Conservation (phyloP, 257 asterid species). For the Primulina huaijiensis region DNA sequence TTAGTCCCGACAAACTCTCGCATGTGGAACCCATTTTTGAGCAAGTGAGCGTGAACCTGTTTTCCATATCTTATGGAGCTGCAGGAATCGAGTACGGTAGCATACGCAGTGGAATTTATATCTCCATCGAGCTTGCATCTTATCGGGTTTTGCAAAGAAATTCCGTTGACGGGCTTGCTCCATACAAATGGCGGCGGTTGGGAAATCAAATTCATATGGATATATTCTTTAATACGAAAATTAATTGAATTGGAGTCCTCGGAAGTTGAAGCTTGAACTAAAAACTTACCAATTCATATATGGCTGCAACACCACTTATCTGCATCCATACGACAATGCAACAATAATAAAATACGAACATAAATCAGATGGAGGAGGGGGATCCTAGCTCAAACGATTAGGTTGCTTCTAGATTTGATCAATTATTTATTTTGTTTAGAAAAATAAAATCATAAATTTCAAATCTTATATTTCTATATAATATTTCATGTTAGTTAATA, state of each 20-base stretch:
- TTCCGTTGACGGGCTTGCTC: neutral
- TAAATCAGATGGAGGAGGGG: too few species aligned
- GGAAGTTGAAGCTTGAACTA: neutral
- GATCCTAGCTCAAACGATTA: too few species aligned
- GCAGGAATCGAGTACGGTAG: slow-evolving; percentile 58
- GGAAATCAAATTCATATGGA: neutral
- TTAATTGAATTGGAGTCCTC: neutral
- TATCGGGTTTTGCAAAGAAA: neutral
- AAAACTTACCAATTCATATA: neutral
- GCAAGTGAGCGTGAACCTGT: slow-evolving; percentile 64
- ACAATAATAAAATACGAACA: too few species aligned
- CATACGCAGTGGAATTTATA: slow-evolving; percentile 46
- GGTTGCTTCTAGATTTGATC: too few species aligned
- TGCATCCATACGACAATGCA: too few species aligned
- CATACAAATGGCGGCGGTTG: neutral
- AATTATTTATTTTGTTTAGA: too few species aligned
- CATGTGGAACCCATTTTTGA: slow-evolving; percentile 52
- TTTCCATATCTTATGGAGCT: slow-evolving; percentile 37
- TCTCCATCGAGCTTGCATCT: slow-evolving; percentile 22
- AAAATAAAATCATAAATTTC: too few species aligned
- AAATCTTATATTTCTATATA: too few species aligned
- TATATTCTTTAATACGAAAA: neutral
- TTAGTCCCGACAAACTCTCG: slow-evolving; percentile 64
- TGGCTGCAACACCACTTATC: too few species aligned
- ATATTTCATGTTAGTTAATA: too few species aligned